Conservation (phyloP, 1,139 yeast species). For the Yamadazyma spencermartinsiae region DNA sequence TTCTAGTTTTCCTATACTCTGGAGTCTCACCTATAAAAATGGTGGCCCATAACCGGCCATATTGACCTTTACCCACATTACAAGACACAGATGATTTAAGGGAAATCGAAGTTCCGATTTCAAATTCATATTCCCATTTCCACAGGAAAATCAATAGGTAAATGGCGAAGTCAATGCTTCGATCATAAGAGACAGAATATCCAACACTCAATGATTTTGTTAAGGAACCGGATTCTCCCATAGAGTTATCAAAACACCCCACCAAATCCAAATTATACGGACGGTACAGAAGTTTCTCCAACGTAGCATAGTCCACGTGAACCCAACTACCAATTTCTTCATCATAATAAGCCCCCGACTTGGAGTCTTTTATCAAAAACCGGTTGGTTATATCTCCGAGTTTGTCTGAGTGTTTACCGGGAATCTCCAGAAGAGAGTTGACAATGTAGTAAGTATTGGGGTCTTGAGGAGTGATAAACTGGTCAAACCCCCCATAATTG, state of each 20-base stretch:
- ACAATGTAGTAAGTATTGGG: constrained; percentile 9
- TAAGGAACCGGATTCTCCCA: constrained; percentile 7
- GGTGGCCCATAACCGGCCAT: constrained; percentile 15
- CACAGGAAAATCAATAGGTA: neutral
- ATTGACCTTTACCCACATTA: constrained; percentile 16
- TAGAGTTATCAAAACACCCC: constrained; percentile 12
- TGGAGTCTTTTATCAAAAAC: constrained; percentile 14
- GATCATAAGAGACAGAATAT: neutral
- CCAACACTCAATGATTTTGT: neutral
- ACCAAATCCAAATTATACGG: neutral
- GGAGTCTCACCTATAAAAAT: constrained; percentile 6
- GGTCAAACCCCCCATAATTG: neutral
- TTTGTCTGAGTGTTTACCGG: constrained; percentile 6
- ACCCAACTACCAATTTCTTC: constrained; percentile 17
- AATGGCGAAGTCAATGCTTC: neutral
- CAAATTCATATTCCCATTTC: constrained; percentile 1
- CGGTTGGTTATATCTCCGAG: constrained; percentile 10
- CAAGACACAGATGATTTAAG: constrained; percentile 14
- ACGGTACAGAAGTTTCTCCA: neutral
- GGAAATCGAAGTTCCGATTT: constrained; percentile 4
- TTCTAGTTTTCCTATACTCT: constrained; percentile 5
- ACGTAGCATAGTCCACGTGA: neutral
- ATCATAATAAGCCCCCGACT: constrained; percentile 19
- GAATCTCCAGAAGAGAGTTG: constrained; percentile 12
- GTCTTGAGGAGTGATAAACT: neutral